phyloP scores from a whole-genome alignment of 169 alveolate genomes.

The Eimeria tenella region DNA sequence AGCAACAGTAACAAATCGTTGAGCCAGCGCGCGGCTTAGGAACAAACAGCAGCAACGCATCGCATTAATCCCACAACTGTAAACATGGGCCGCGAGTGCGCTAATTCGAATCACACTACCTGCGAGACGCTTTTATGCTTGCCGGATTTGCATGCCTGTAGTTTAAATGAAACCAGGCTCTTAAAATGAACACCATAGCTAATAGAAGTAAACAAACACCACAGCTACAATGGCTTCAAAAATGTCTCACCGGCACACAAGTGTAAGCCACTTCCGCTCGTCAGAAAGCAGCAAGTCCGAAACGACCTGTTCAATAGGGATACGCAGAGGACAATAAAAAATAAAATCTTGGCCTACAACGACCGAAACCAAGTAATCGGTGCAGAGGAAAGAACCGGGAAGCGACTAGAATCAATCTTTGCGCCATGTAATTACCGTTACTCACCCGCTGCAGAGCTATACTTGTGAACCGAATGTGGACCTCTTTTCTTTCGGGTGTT shows the following conservation, averaged over 20 bases:
- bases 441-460: constrained; percentile 78
- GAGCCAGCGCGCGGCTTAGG: constrained; percentile 74
- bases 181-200: background rate
- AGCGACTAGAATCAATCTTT: too few species aligned
- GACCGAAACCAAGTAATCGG: too few species aligned
- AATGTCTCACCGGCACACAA: constrained; percentile 73
- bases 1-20: constrained; percentile 12
- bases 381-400: too few species aligned
- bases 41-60: background rate
- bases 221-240: too few species aligned
- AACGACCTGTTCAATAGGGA: constrained; percentile 49
- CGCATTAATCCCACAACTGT: background rate
- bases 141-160: background rate
- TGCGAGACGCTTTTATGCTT: too few species aligned
- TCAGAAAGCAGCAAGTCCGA: constrained; percentile 77
- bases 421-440: background rate
- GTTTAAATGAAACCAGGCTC: background rate
- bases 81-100: background rate
- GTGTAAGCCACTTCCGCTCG: constrained; percentile 79
- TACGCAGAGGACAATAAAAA: background rate
- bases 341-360: background rate
- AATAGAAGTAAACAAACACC: background rate
- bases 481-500: constrained; percentile 75
- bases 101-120: background rate
- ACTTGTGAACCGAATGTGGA: constrained; percentile 73